These are phyloP conservation scores for Ilex asprella DNA, from an alignment of 257 asterid species.

Conservation along the genomic window DNA sequence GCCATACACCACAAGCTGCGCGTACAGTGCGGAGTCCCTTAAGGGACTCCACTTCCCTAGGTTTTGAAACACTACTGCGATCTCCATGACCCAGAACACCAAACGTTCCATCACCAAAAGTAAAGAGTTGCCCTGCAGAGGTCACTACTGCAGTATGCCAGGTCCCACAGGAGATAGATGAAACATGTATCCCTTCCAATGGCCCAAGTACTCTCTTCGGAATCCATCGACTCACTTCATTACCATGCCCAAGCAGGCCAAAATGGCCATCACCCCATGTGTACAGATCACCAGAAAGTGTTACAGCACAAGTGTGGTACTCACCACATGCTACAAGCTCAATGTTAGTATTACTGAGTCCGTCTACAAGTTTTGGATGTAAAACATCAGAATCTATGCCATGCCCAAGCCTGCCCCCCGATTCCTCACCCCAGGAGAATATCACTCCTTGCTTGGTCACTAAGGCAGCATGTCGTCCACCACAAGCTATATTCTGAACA, in stretches of 20 bases:
- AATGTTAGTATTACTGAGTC: not conserved
- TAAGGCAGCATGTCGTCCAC: not conserved
- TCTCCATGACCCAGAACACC: constrained; percentile 1
- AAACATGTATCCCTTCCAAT: not conserved
- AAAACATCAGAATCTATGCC: not conserved
- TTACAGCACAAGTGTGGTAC: not conserved
- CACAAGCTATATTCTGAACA: not conserved
- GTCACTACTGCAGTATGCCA: not conserved
- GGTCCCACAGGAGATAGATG: not conserved
- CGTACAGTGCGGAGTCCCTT: not conserved
- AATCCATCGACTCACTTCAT: not conserved
- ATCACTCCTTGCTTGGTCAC: not conserved
- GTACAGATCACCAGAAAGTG: not conserved
- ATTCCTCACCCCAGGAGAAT: not conserved
- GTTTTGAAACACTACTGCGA: not conserved
- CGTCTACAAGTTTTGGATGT: not conserved
- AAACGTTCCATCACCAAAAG: not conserved
- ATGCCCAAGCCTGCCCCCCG: constrained; percentile 1
- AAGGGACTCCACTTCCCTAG: not conserved
- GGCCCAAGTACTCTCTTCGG: not conserved
- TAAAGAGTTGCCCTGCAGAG: not conserved
- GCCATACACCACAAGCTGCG: not conserved
- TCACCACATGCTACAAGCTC: not conserved
- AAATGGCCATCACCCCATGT: constrained; percentile 1
- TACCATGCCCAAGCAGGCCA: not conserved